These are phyloP conservation scores for Cercophora newfieldiana DNA, from an alignment of 495 filamentous ascomycete species.

Conservation along the genomic window DNA sequence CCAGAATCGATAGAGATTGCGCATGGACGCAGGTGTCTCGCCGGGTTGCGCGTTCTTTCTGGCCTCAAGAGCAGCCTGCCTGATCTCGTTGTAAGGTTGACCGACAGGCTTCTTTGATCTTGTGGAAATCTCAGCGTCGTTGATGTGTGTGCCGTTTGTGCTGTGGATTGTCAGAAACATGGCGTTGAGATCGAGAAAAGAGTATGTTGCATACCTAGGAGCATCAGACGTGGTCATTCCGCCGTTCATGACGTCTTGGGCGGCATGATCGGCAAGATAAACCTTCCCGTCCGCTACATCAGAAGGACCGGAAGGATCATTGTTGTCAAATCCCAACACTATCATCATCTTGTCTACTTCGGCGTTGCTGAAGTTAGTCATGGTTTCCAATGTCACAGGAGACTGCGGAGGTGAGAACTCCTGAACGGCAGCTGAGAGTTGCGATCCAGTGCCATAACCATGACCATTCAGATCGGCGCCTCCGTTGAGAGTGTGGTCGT, in stretches of 20 bases:
- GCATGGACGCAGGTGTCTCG: slow-evolving; percentile 56
- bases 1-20: slow-evolving; percentile 75
- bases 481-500: slow-evolving; percentile 41
- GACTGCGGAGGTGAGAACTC: slow-evolving; percentile 67
- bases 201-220: slow-evolving; percentile 9
- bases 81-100: slow-evolving; percentile 53
- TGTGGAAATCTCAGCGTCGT: not conserved
- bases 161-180: not conserved
- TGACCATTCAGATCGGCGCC: slow-evolving; percentile 43
- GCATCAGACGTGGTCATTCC: not conserved
- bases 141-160: slow-evolving; percentile 22
- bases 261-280: not conserved
- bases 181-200: not conserved
- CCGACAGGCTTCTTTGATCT: slow-evolving; percentile 46
- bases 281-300: not conserved
- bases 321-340: slow-evolving; percentile 14
- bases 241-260: slow-evolving; percentile 10
- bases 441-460: slow-evolving; percentile 48
- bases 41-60: slow-evolving; percentile 50
- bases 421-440: slow-evolving; percentile 71
- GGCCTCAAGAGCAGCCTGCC: slow-evolving; percentile 57
- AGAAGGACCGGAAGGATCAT: slow-evolving; percentile 15
- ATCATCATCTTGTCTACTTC: slow-evolving; percentile 49
- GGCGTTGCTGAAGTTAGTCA: slow-evolving; percentile 54
- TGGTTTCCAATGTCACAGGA: slow-evolving; percentile 44